Evolutionary conservation across 192 early-diverging fungal genomes (phyloP), one percentile per base, ranked within the genome.

Genomic region (Haplosporangium gracile): DNA sequence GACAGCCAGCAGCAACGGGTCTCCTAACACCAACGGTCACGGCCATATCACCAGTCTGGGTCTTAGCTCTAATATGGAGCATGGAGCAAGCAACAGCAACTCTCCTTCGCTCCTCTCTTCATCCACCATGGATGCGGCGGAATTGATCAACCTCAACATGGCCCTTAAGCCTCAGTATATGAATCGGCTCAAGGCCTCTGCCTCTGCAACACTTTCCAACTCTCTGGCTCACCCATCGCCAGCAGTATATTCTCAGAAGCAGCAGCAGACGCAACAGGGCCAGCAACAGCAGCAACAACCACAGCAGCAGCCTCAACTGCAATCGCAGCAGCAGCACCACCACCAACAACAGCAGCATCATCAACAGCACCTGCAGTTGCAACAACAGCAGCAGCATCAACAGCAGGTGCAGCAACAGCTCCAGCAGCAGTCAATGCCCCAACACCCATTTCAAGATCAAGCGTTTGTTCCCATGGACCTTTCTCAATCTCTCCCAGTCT

Each of bases 151-250:
- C 45, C 76, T 83, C 13, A 65, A 70, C 38, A 60, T 78, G 34
- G 82, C 82, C 18, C 77, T 83, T 13, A 83, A 83, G 47, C 82
- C 82, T 20, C 60, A 77, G 29, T 83, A 78, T 32, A 78, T 83
- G 45, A 83, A 78, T 36, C 77, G 77, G 11, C 72, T 83, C 47
- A 83, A 83, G 45, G 65, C 76, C 11, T 82, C 81, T n/a, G 72
- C 63, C 15, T 60, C 80, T 68, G 51, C 74, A 18, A 13, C 60
- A 7, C 60, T 65, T 29, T 65, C 60, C 60, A 65, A 65, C 60
- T 15, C 60, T 32, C 26, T 65, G 60, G 60, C 60, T 29, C 60
- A 65, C 2, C 26, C 15, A 22, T 22, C 16, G 20, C 49, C 49
- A 51, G 4, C 60, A 32, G 29, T 29, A 32, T 29, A 65, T 20